phyloP scores from a whole-genome alignment of 2,329 filamentous ascomycete species.

The Monilinia fructicola region DNA sequence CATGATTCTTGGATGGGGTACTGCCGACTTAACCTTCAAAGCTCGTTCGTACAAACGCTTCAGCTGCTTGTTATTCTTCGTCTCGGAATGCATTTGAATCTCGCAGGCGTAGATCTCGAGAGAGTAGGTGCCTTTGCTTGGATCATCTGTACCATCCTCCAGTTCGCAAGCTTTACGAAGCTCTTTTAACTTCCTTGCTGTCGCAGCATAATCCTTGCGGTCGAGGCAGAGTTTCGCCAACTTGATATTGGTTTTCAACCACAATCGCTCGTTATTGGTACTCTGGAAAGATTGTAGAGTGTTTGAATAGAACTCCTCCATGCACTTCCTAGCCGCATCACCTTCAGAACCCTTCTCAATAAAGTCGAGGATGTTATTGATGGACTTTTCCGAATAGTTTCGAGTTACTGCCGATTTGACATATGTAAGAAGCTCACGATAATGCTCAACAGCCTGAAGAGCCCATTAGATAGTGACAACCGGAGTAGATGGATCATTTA shows the following conservation, averaged over 20 bases:
- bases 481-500: conserved; percentile 41
- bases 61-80: conserved; percentile 93
- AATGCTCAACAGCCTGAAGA: conserved; percentile 80
- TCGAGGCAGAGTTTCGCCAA: conserved; percentile 88
- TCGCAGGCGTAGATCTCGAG: conserved; percentile 95
- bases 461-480: conserved; percentile 19
- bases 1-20: conserved; percentile 98
- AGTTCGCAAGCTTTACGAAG: conserved; percentile 86
- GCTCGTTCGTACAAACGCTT: conserved; percentile 91
- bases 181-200: conserved; percentile 82
- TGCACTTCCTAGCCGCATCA: conserved; percentile 71
- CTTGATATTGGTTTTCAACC: conserved; percentile 98
- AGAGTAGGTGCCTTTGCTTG: conserved; percentile 93
- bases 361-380: conserved; percentile 98
- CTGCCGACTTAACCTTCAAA: conserved; percentile 89
- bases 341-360: conserved; percentile 86
- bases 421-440: conserved; percentile 91
- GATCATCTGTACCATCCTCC: conserved; percentile 84
- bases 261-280: conserved; percentile 95
- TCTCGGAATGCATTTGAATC: conserved; percentile 98
- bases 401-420: conserved; percentile 95
- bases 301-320: conserved; percentile 93
- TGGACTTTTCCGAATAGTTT: conserved; percentile 98
- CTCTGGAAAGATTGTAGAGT: conserved; percentile 94
- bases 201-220: conserved; percentile 78